phyloP scores from a whole-genome alignment of 495 filamentous ascomycete genomes.

The Tuber magnatum region DNA sequence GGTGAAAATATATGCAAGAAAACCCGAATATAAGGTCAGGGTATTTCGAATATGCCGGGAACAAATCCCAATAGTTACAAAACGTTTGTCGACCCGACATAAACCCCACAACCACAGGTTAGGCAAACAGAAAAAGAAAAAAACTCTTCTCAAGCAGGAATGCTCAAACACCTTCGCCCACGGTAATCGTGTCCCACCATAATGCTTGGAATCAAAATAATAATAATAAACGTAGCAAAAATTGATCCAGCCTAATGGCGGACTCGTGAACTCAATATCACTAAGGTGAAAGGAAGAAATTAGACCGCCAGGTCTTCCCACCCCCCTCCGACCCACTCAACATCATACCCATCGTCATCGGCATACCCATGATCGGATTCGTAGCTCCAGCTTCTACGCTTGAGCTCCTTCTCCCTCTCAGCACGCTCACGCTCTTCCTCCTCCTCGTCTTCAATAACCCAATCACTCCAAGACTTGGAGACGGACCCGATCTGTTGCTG shows the following conservation, averaged over 20 bases:
- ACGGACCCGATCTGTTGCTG: conserved; percentile 19
- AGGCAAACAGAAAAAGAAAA: conserved; percentile 31
- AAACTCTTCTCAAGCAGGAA: conserved; percentile 27
- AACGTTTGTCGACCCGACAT: conserved; percentile 30
- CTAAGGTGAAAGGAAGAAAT: conserved; percentile 11
- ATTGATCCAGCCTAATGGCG: conserved; percentile 30
- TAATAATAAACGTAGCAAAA: conserved; percentile 28
- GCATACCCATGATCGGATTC: conserved; percentile 37
- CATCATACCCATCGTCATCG: conserved; percentile 40
- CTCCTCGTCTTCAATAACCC: conserved; percentile 40
- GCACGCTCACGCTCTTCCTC: conserved; percentile 39
- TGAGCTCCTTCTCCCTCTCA: conserved; percentile 38
- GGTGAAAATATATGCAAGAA: conserved; percentile 37
- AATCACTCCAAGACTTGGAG: conserved; percentile 42
- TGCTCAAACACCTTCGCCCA: conserved; percentile 18
- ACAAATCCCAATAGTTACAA: conserved; percentile 38
- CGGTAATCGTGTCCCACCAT: conserved; percentile 10
- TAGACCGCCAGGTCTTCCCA: conserved; percentile 41
- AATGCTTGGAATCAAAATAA: conserved; percentile 31
- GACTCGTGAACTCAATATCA: conserved; percentile 19
- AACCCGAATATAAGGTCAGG: conserved; percentile 37
- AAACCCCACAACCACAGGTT: conserved; percentile 27
- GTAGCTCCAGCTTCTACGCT: conserved; percentile 41
- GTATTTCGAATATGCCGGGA: conserved; percentile 38
- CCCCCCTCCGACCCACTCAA: conserved; percentile 40